Evolutionary conservation across 1,139 yeast species (phyloP), one percentile per base, ranked within the genome.

Genomic region (Geotrichum armillariae): DNA sequence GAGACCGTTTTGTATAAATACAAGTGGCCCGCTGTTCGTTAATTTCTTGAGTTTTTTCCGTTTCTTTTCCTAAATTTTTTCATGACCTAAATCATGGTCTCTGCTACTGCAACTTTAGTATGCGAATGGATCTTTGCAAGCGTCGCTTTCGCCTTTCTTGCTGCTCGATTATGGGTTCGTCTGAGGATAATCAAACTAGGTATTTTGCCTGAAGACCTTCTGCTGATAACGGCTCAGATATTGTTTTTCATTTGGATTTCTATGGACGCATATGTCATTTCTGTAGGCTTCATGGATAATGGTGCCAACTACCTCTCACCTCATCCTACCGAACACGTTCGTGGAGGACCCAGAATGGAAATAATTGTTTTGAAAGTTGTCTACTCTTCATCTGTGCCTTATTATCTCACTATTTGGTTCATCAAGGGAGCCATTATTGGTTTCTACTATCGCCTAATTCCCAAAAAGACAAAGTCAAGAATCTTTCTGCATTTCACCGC

Each of bases 391-490:
- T 51, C 66, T 4, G 54, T 56, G 4, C 66, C 66, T 3, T 64
- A 64, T 56, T 64, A 63, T 46, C 37, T 63, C 34, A 56, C 60
- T 31, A 52, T 64, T 29, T 64, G 68, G 68, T 46, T 55, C 48
- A 59, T 64, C 56, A 64, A 64, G 50, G 59, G 56, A 40, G 62
- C 66, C n/a, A 57, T 64, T 35, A 46, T 64, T 27, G 64, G 65
- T 8, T 56, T 64, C 33, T 64, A 62, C 52, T 62, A 57, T 46
- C 56, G 66, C 29, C 55, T 64, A 32, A 59, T 64, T 23, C 67
- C 66, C 16, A 55, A 54, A 21, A 55, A 54, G 16, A 60, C 61
- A 23, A 59, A 56, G 53, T 55, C 60, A 7, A 52, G 66, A 29
- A 37, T 31, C n/a, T 55, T 60, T 36, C 48, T 64, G 46, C 53